Conservation (phyloP, 2,329 filamentous ascomycete genomes). For the Hymenoscyphus fructigenus region DNA sequence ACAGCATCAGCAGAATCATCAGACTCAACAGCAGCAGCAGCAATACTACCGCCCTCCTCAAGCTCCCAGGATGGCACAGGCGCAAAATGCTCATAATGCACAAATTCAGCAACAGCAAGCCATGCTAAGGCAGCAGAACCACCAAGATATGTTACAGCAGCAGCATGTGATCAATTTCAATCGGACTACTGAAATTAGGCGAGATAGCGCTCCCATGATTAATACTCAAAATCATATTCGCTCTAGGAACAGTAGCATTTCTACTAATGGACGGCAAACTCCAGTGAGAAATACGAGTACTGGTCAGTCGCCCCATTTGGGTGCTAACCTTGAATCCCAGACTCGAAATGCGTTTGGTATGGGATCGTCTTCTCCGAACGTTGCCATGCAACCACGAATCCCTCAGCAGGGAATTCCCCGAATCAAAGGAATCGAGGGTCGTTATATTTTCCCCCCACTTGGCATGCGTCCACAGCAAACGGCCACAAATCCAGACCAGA, state of each 20-base stretch:
- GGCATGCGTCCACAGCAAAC: slow-evolving; percentile 39
- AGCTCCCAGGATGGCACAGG: not conserved
- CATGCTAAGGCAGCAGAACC: slow-evolving; percentile 4
- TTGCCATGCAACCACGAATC: not conserved
- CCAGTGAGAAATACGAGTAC: slow-evolving; percentile 6
- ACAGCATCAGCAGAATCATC: slow-evolving; percentile 16
- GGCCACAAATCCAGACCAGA: slow-evolving; percentile 43
- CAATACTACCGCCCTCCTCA: not conserved
- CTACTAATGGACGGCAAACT: slow-evolving; percentile 21
- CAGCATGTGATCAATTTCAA: slow-evolving; percentile 15
- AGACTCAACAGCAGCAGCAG: slow-evolving; percentile 6
- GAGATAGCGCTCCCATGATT: slow-evolving; percentile 10
- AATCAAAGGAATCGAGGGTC: slow-evolving; percentile 7
- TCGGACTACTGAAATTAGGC: slow-evolving; percentile 20
- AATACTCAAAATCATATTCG: slow-evolving; percentile 14
- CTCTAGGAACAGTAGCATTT: slow-evolving; percentile 22
- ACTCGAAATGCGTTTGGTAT: slow-evolving; percentile 5
- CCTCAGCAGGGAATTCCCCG: not conserved
- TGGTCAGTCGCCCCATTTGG: not conserved
- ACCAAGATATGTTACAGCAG: slow-evolving; percentile 4
- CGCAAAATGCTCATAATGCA: slow-evolving; percentile 14
- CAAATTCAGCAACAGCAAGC: slow-evolving; percentile 11
- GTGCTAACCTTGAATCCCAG: not conserved
- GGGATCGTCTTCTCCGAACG: slow-evolving; percentile 12
- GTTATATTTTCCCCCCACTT: slow-evolving; percentile 39